phyloP scores from a whole-genome alignment of 2,329 filamentous ascomycete species.

The Parastagonospora avenae region DNA sequence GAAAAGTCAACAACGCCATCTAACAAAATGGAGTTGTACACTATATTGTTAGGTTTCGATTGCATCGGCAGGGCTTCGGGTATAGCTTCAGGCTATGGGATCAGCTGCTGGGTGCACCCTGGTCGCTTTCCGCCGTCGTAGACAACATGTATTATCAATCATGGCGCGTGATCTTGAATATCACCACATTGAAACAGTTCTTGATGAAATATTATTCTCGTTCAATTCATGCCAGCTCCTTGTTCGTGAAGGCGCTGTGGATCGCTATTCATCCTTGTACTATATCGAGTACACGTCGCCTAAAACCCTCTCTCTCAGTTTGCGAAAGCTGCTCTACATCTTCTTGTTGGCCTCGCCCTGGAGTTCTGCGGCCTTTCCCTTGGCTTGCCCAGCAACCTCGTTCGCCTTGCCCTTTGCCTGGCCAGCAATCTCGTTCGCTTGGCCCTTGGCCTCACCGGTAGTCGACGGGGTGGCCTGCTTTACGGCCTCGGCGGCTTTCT shows the following conservation, averaged over 20 bases:
- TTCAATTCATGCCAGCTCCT: no score
- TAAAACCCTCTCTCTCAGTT: neutral
- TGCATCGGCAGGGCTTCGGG: no score
- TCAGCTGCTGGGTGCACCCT: no score
- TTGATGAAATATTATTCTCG: neutral
- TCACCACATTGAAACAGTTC: neutral
- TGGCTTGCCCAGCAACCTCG: conserved; percentile 49
- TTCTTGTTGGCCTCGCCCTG: conserved; percentile 56
- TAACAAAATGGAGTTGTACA: no score
- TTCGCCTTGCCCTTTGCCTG: conserved; percentile 49
- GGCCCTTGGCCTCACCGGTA: conserved; percentile 44
- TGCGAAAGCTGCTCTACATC: conserved; percentile 36
- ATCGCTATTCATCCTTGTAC: neutral
- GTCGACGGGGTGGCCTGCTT: conserved; percentile 41
- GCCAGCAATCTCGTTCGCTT: conserved; percentile 38
- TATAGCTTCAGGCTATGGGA: no score
- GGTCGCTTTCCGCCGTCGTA: no score
- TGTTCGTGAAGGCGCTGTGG: no score
- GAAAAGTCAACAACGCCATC: no score
- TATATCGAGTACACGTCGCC: conserved; percentile 5
- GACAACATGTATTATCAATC: no score
- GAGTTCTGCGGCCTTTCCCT: conserved; percentile 50
- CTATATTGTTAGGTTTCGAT: no score
- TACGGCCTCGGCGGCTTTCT: conserved; percentile 54
- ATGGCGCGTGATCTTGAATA: no score